Conservation (phyloP, 2,329 filamentous ascomycete genomes). For the Cytospora leucostoma region DNA sequence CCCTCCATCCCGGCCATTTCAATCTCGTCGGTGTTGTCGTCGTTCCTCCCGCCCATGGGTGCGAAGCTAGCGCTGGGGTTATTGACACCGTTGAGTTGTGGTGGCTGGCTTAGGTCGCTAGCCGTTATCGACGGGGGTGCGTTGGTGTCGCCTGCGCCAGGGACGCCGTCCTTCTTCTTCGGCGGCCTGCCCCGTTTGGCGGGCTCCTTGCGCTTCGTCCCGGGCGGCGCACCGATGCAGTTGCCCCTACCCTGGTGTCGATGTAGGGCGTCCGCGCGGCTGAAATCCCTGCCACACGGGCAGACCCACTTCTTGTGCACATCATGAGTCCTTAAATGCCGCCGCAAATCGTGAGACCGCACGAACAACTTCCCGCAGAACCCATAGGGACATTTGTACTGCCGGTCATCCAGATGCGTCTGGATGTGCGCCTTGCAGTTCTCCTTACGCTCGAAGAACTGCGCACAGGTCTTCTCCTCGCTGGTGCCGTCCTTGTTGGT, state of each 20-base stretch:
- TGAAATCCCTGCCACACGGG: slow-evolving; percentile 91
- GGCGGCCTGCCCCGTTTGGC: slow-evolving; percentile 65
- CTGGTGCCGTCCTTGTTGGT: slow-evolving; percentile 21
- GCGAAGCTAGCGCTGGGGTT: slow-evolving; percentile 22
- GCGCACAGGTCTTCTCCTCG: slow-evolving; percentile 67
- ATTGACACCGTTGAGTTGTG: slow-evolving; percentile 11
- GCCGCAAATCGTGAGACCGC: slow-evolving; percentile 93
- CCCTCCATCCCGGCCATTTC: slow-evolving; percentile 10
- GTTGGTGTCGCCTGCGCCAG: slow-evolving; percentile 10
- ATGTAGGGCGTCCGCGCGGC: slow-evolving; percentile 91
- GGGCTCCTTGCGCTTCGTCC: slow-evolving; percentile 58
- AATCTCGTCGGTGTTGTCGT: slow-evolving; percentile 18
- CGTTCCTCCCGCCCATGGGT: slow-evolving; percentile 21
- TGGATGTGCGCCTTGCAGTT: slow-evolving; percentile 99
- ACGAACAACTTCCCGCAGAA: slow-evolving; percentile 91
- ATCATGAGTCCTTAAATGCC: slow-evolving; percentile 96
- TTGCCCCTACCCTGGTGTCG: slow-evolving; percentile 93
- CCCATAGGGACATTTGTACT: slow-evolving; percentile 82
- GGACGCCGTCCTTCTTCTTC: slow-evolving; percentile 46
- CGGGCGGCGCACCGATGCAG: slow-evolving; percentile 94
- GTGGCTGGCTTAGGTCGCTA: slow-evolving; percentile 24
- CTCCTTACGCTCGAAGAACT: slow-evolving; percentile 94
- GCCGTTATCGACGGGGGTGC: slow-evolving; percentile 12
- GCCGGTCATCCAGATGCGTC: slow-evolving; percentile 93
- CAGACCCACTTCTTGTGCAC: slow-evolving; percentile 95